Percentiles rank a stretch among this genome's conserved stretches.
phyloP scores from a whole-genome alignment of 495 filamentous ascomycete genomes.

The Opeltia flavorubescens region DNA sequence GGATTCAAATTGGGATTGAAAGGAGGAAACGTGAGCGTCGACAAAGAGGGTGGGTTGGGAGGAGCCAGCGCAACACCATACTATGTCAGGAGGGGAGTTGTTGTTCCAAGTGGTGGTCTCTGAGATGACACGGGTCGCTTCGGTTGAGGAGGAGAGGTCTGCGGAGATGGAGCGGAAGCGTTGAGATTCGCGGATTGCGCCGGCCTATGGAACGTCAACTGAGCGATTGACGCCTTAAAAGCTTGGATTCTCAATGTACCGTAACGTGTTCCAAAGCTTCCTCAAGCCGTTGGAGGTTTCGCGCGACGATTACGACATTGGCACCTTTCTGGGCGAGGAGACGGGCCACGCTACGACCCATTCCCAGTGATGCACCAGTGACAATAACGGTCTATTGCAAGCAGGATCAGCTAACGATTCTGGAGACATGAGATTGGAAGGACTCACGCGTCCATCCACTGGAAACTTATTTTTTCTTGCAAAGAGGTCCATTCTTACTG shows the following conservation, averaged over 20 bases:
- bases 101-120: conserved; percentile 78
- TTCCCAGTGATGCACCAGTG: conserved; percentile 86
- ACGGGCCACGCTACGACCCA: conserved; percentile 61
- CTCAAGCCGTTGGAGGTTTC: neutral
- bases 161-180: conserved; percentile 73
- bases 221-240: neutral
- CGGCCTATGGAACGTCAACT: conserved; percentile 26
- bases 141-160: conserved; percentile 58
- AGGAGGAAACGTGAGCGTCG: conserved; percentile 46
- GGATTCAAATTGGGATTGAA: conserved; percentile 72
- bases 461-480: conserved; percentile 58
- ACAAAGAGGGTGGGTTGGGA: conserved; percentile 66
- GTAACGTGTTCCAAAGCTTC: neutral
- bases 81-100: conserved; percentile 58
- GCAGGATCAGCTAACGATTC: neutral
- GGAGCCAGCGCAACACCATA: conserved; percentile 83
- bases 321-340: conserved; percentile 73
- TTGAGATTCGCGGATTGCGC: conserved; percentile 50
- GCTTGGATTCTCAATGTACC: neutral
- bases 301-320: neutral
- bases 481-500: conserved; percentile 59
- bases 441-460: conserved; percentile 62
- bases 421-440: neutral
- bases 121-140: conserved; percentile 50
- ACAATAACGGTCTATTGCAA: conserved; percentile 41